Evolutionary conservation across 1,284 basidiomycete species (phyloP).

Genomic region (Cerrena zonata): DNA sequence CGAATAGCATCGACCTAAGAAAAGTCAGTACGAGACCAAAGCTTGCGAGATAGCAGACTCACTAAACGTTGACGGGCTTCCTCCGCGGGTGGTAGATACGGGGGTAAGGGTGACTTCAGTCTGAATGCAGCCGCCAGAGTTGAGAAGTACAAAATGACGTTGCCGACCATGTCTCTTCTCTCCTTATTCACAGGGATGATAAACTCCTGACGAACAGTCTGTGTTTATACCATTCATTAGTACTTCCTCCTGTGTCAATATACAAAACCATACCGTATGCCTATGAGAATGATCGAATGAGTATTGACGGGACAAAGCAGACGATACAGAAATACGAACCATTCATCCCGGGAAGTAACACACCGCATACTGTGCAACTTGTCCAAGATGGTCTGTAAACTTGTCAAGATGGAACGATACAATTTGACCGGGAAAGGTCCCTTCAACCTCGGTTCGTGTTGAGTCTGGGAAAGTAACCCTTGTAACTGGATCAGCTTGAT

Average conservation of each 20-base stretch:
- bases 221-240: conserved; percentile 7
- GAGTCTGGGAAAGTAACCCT: conserved; percentile 77
- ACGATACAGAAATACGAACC: conserved; percentile 45
- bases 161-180: conserved; percentile 88
- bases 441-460: conserved; percentile 90
- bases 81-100: conserved; percentile 90
- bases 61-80: conserved; percentile 75
- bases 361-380: conserved; percentile 91
- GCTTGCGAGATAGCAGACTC: conserved; percentile 16
- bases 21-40: background rate
- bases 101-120: conserved; percentile 86
- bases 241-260: background rate
- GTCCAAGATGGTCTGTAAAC: conserved; percentile 85
- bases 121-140: conserved; percentile 82
- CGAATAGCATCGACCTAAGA: conserved; percentile 72
- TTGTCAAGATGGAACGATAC: conserved; percentile 80
- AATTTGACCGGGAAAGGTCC: conserved; percentile 82
- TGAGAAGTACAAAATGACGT: conserved; percentile 89
- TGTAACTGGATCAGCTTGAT: conserved; percentile 82
- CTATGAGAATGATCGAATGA: conserved; percentile 27
- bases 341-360: conserved; percentile 89
- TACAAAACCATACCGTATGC: conserved; percentile 52
- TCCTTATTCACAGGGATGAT: conserved; percentile 84
- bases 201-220: conserved; percentile 79
- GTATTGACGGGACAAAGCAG: conserved; percentile 1